A percentile compares a stretch with the other conserved stretches of the same genome.
Conservation (phyloP, 371 early-diverging fungal genomes). For the Lichtheimia hyalospora region DNA sequence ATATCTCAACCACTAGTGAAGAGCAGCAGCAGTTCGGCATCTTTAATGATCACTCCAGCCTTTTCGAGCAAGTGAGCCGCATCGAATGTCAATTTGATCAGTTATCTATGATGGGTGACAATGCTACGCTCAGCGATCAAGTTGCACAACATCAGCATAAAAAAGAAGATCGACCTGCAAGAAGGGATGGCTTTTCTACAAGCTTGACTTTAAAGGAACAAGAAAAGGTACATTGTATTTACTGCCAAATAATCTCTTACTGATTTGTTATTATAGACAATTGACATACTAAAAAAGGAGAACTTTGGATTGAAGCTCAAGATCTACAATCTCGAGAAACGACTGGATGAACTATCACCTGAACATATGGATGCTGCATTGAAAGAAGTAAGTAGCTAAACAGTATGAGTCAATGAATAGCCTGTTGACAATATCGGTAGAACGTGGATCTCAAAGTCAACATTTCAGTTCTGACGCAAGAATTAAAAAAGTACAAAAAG, state of each 20-base stretch:
- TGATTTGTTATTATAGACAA: slow-evolving; percentile 40
- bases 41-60: background rate
- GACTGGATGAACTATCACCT: slow-evolving; percentile 56
- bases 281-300: slow-evolving; percentile 70
- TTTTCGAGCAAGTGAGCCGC: slow-evolving; percentile 12
- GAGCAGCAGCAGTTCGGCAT: too few species aligned
- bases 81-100: slow-evolving; percentile 13
- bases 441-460: slow-evolving; percentile 58
- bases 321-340: slow-evolving; percentile 66
- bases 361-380: slow-evolving; percentile 55
- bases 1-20: too few species aligned
- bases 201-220: slow-evolving; percentile 60
- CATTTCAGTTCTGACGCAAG: slow-evolving; percentile 44
- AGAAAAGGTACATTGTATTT: slow-evolving; percentile 50
- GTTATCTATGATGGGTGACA: slow-evolving; percentile 6
- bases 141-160: background rate
- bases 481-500: slow-evolving; percentile 51
- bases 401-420: too few species aligned
- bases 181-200: slow-evolving; percentile 21
- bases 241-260: too few species aligned
- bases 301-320: slow-evolving; percentile 71
- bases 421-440: slow-evolving; percentile 16
- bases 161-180: background rate
- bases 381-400: slow-evolving; percentile 47
- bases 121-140: background rate